phyloP scores from a whole-genome alignment of 2,329 filamentous ascomycete genomes.

The Monilinia fructigena region DNA sequence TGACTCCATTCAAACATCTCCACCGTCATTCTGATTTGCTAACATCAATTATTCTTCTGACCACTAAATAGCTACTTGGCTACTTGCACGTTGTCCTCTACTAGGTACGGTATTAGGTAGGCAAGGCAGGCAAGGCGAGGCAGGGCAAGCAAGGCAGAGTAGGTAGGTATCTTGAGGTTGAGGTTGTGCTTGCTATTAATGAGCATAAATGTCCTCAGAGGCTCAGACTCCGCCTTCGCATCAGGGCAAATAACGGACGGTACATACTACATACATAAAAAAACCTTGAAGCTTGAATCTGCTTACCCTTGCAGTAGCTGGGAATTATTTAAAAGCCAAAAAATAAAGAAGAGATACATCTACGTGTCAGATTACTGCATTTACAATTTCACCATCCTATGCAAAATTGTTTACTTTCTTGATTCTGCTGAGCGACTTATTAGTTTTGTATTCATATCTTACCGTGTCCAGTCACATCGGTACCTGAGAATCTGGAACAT shows the following conservation, averaged over 20 bases:
- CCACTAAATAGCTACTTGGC: too few species aligned
- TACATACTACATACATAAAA: too few species aligned
- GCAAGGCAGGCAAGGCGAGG: too few species aligned
- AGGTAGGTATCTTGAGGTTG: not conserved
- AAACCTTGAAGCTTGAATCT: not conserved
- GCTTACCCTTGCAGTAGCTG: conserved; percentile 14
- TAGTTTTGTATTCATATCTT: not conserved
- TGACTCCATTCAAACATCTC: too few species aligned
- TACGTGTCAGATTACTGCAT: conserved; percentile 10
- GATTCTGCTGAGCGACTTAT: not conserved
- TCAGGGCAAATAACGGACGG: not conserved
- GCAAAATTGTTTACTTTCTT: conserved; percentile 1
- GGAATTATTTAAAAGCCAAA: not conserved
- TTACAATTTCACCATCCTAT: not conserved
- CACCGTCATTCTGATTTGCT: too few species aligned
- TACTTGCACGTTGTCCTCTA: conserved; percentile 7
- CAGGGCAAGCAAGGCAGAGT: too few species aligned
- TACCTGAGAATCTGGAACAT: not conserved
- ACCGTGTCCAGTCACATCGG: not conserved
- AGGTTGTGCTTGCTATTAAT: not conserved
- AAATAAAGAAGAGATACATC: not conserved
- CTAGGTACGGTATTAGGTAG: not conserved
- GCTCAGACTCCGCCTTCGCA: too few species aligned
- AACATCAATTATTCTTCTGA: too few species aligned
- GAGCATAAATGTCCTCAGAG: too few species aligned